phyloP scores from a whole-genome alignment of 169 alveolate species.

The Cryptosporidium ubiquitum region DNA sequence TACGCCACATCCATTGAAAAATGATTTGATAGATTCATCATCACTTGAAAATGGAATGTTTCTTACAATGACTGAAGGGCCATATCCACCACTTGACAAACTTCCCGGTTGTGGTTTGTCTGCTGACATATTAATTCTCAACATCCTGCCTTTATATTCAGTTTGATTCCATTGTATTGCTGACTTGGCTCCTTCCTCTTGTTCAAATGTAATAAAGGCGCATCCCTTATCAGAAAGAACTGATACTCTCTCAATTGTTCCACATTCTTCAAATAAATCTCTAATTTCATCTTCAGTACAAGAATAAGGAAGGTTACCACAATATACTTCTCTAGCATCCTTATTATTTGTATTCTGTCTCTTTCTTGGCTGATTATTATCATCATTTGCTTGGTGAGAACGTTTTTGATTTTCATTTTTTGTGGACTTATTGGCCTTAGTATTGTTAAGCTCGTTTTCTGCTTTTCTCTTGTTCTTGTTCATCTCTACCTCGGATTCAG shows the following conservation, averaged over 20 bases:
- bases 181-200: conserved; percentile 87
- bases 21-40: conserved; percentile 52
- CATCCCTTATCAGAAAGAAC: conserved; percentile 88
- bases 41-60: conserved; percentile 67
- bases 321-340: conserved; percentile 84
- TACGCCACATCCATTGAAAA: conserved; percentile 50
- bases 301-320: conserved; percentile 89
- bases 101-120: conserved; percentile 83
- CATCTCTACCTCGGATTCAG: conserved; percentile 23
- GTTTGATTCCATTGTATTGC: conserved; percentile 89
- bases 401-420: conserved; percentile 7
- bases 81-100: conserved; percentile 77
- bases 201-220: conserved; percentile 89
- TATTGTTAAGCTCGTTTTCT: conserved; percentile 1
- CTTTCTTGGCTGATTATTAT: conserved; percentile 74
- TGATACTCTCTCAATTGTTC: conserved; percentile 85
- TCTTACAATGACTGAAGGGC: conserved; percentile 71
- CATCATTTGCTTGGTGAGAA: conserved; percentile 6
- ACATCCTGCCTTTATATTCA: conserved; percentile 84
- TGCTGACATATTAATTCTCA: conserved; percentile 87
- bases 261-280: conserved; percentile 91
- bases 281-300: conserved; percentile 87
- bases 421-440: not conserved
- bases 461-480: conserved; percentile 46
- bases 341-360: conserved; percentile 75